Percentiles rank a stretch among this genome's conserved stretches.
These are phyloP conservation scores for Fusarium nematophilum DNA, from an alignment of 2,329 filamentous ascomycete genomes.

Conservation along the genomic window DNA sequence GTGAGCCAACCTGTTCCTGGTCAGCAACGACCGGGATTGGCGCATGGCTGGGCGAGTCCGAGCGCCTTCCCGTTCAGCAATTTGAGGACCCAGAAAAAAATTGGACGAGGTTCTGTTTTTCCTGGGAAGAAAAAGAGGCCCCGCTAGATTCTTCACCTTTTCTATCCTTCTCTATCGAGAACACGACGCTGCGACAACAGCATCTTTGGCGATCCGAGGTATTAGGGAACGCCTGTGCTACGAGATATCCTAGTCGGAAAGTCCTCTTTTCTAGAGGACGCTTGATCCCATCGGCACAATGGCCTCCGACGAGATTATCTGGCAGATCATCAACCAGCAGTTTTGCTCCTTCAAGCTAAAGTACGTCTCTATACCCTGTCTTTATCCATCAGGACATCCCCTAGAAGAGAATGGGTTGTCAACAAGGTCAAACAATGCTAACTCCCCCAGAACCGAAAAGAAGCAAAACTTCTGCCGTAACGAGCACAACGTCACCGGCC, in stretches of 20 bases:
- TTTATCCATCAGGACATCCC: not conserved
- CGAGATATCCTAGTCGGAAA: not conserved
- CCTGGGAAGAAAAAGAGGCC: slow-evolving; percentile 21
- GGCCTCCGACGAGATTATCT: slow-evolving; percentile 96
- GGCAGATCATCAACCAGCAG: slow-evolving; percentile 95
- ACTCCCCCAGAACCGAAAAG: slow-evolving; percentile 75
- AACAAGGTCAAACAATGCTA: slow-evolving; percentile 32
- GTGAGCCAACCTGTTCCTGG: slow-evolving; percentile 19
- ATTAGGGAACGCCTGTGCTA: not conserved
- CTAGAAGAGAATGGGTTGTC: not conserved
- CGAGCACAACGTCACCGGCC: slow-evolving; percentile 86
- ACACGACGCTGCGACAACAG: not conserved
- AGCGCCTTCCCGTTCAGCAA: slow-evolving; percentile 25
- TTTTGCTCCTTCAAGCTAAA: slow-evolving; percentile 97
- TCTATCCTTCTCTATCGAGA: slow-evolving; percentile 22
- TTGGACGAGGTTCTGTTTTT: slow-evolving; percentile 7
- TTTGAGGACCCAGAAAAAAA: slow-evolving; percentile 33
- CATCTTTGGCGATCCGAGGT: not conserved
- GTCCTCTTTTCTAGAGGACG: slow-evolving; percentile 1
- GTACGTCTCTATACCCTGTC: slow-evolving; percentile 56
- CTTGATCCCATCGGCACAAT: slow-evolving; percentile 56
- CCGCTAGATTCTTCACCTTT: slow-evolving; percentile 28
- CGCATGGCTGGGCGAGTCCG: slow-evolving; percentile 10
- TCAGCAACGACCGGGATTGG: slow-evolving; percentile 33
- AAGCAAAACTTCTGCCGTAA: slow-evolving; percentile 95